Evolutionary conservation across 768 basidiomycete species (phyloP).

Genomic region (Suillus cothurnatus): DNA sequence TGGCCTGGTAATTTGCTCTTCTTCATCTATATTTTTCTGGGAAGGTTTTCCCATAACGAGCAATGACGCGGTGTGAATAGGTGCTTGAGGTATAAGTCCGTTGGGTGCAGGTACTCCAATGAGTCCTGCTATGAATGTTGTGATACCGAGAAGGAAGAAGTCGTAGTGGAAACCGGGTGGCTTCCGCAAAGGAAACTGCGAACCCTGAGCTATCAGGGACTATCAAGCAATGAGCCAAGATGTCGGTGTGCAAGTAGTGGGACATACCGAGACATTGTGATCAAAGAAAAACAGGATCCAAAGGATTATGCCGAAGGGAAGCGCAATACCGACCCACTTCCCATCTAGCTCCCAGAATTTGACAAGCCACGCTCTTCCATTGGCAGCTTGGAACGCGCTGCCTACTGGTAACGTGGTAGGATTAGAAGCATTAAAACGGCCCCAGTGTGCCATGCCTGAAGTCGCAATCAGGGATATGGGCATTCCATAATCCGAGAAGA

Average conservation of each 20-base stretch:
- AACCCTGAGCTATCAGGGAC: slow-evolving; percentile 92
- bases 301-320: slow-evolving; percentile 86
- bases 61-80: slow-evolving; percentile 88
- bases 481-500: slow-evolving; percentile 90
- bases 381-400: slow-evolving; percentile 69
- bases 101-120: slow-evolving; percentile 88
- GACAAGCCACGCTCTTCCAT: slow-evolving; percentile 80
- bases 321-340: slow-evolving; percentile 87
- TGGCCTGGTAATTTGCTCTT: slow-evolving; percentile 29
- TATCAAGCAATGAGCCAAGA: slow-evolving; percentile 27
- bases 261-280: slow-evolving; percentile 84
- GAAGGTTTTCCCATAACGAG: slow-evolving; percentile 58
- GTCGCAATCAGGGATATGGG: slow-evolving; percentile 78
- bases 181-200: slow-evolving; percentile 87
- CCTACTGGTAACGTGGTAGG: slow-evolving; percentile 70
- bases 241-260: not conserved
- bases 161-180: slow-evolving; percentile 88
- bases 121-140: slow-evolving; percentile 87
- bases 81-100: slow-evolving; percentile 84
- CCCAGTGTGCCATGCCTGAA: slow-evolving; percentile 87
- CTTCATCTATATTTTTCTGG: slow-evolving; percentile 41
- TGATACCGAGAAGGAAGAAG: slow-evolving; percentile 89
- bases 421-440: slow-evolving; percentile 62
- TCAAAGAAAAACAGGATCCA: slow-evolving; percentile 97
- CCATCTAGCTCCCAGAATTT: slow-evolving; percentile 85